A percentile compares a stretch with the other conserved stretches of the same genome.
phyloP scores from a whole-genome alignment of 2,329 filamentous ascomycete species.

The Pleoardoris graminearum region DNA sequence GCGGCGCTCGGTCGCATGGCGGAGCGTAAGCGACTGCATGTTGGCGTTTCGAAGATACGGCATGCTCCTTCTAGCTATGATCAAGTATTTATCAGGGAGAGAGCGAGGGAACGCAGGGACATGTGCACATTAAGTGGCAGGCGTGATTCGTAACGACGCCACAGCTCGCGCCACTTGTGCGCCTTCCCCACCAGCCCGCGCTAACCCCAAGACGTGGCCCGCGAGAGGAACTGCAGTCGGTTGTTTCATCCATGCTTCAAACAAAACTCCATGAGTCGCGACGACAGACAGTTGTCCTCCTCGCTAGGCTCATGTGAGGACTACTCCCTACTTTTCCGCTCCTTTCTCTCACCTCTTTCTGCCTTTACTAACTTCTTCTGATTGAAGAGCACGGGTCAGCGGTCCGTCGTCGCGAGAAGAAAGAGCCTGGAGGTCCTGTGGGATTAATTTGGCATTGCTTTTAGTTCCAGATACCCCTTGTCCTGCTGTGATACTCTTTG shows the following conservation, averaged over 20 bases:
- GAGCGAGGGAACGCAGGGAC: background rate
- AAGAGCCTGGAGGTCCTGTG: slow-evolving; percentile 1
- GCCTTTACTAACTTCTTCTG: background rate
- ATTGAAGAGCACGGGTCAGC: slow-evolving; percentile 9
- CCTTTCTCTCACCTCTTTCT: slow-evolving; percentile 8
- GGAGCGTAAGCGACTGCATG: slow-evolving; percentile 32
- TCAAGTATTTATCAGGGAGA: background rate
- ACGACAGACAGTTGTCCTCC: slow-evolving; percentile 39
- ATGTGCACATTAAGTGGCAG: no score
- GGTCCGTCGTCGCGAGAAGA: slow-evolving; percentile 14
- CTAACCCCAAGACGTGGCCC: slow-evolving; percentile 26
- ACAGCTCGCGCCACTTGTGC: slow-evolving; percentile 22
- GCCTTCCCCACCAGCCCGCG: slow-evolving; percentile 4
- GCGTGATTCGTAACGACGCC: slow-evolving; percentile 30
- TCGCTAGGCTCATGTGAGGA: slow-evolving; percentile 15
- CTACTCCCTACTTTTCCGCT: slow-evolving; percentile 9
- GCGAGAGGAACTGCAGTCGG: slow-evolving; percentile 29
- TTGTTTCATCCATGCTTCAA: slow-evolving; percentile 43
- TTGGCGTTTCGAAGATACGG: slow-evolving; percentile 28
- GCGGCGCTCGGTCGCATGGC: slow-evolving; percentile 22
- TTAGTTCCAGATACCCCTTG: background rate
- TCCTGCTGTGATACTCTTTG: slow-evolving; percentile 5
- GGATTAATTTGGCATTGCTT: background rate
- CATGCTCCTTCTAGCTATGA: slow-evolving; percentile 18
- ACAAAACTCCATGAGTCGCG: slow-evolving; percentile 18